Evolutionary conservation across 768 basidiomycete species (phyloP), one percentile per base, ranked within the genome.

Genomic region (Naganishia kalamii): DNA sequence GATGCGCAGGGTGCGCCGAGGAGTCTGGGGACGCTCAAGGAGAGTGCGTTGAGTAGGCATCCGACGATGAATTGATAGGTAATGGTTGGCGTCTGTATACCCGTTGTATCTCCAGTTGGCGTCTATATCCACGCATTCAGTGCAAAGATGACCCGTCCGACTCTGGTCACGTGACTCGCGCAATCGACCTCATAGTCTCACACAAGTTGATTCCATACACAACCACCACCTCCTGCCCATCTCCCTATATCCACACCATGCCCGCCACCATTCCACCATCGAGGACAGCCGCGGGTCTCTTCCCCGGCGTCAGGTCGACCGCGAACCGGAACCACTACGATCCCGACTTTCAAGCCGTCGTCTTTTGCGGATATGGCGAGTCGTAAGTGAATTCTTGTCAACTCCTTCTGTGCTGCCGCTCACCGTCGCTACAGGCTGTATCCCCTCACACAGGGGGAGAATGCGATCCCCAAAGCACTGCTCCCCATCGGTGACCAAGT

Each of bases 281-380:
- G 19, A 32, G 51, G n/a, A 23, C 51, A 13, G 51, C 51, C 13
- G 51, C 33, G 6, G 51, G 51, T 35, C 51, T 57, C 10, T 57
- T 57, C 37, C 35, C 54, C n/a, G 37, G 32, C 21, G 2, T 35
- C 3, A 57, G 40, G 35, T 40, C 27, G 35, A 37, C 54, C 32
- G 54, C 35, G 21, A 57, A 37, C 37, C 54, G 54, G 19, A 57
- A 57, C 54, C 54, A 57, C 25, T 40, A 64, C 29, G 35, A 29
- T 13, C 41, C 51, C 7, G 93, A 96, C 76, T 96, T 96, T 75
- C 84, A 89, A 59, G 93, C 89, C 0, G 85, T 97, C 21, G 81
- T 96, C 29, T 82, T 96, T 13, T 88, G 90, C 30, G 93, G 93
- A 35, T 91, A 91, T 80, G 93, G 93, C n/a, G 87, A 88, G 72